Percentiles rank a stretch among this genome's conserved stretches.
Conservation (phyloP, 2,329 filamentous ascomycete genomes). For the Phialemoniopsis sp. region DNA sequence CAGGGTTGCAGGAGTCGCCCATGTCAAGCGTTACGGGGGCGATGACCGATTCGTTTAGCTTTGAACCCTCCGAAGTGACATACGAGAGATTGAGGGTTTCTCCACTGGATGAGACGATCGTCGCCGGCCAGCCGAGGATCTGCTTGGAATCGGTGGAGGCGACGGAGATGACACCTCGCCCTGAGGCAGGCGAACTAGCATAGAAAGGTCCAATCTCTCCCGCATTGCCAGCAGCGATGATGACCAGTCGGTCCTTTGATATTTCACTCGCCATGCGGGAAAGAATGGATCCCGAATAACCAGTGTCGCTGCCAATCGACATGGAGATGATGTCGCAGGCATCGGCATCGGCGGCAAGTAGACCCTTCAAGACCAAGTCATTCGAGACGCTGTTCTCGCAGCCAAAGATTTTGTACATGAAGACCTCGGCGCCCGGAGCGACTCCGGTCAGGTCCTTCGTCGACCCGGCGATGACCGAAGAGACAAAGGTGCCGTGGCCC, state of each 20-base stretch:
- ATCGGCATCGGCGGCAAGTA: not conserved
- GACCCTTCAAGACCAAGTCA: conserved; percentile 13
- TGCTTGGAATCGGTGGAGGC: conserved; percentile 8
- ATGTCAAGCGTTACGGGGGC: conserved; percentile 6
- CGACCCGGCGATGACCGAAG: conserved; percentile 36
- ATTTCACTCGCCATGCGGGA: conserved; percentile 3
- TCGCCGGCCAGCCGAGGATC: conserved; percentile 11
- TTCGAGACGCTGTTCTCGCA: conserved; percentile 9
- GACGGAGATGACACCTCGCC: conserved; percentile 8
- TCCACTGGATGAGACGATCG: conserved; percentile 5
- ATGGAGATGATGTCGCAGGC: conserved; percentile 3
- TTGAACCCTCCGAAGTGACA: conserved; percentile 9
- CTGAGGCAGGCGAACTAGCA: conserved; percentile 9
- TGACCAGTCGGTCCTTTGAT: conserved; percentile 6
- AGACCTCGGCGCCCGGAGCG: conserved; percentile 13
- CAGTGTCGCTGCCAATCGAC: conserved; percentile 10
- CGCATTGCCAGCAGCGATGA: conserved; percentile 10
- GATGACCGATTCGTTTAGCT: conserved; percentile 8
- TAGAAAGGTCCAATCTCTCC: conserved; percentile 7
- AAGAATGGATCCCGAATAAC: conserved; percentile 6
- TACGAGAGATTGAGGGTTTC: conserved; percentile 8
- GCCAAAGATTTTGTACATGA: conserved; percentile 18
- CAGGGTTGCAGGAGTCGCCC: conserved; percentile 11
- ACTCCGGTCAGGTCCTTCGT: conserved; percentile 6
- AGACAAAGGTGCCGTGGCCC: conserved; percentile 40